A percentile compares a stretch with the other conserved stretches of the same genome.
These are phyloP conservation scores for Trypanosoma congolense DNA, from an alignment of 208 protist genomes.

Conservation along the genomic window DNA sequence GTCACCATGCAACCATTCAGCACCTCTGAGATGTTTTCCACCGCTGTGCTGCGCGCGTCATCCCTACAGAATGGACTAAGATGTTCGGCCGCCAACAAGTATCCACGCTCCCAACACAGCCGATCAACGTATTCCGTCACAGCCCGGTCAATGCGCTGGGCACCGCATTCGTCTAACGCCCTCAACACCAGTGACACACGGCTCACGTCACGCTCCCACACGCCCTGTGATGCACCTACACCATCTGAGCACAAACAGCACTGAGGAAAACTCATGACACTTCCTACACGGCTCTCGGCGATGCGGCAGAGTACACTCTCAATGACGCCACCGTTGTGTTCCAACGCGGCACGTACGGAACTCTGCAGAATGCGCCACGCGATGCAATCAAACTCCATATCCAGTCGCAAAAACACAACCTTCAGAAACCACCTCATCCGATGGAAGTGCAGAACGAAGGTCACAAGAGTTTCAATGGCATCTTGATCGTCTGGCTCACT, in stretches of 20 bases:
- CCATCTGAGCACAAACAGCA: neutral
- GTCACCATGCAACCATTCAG: constrained; percentile 46
- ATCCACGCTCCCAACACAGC: constrained; percentile 10
- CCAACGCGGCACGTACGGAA: constrained; percentile 8
- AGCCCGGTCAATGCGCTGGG: constrained; percentile 3
- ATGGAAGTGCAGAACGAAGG: constrained; percentile 51
- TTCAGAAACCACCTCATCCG: constrained; percentile 45
- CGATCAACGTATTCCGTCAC: constrained; percentile 17
- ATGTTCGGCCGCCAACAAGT: constrained; percentile 7
- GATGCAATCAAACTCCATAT: constrained; percentile 20
- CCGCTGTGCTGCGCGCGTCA: neutral
- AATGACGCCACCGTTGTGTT: constrained; percentile 14
- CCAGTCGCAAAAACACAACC: constrained; percentile 36
- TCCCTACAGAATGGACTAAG: constrained; percentile 5
- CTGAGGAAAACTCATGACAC: neutral
- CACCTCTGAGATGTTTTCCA: constrained; percentile 32
- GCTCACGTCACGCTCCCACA: constrained; percentile 3
- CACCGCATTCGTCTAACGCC: constrained; percentile 28
- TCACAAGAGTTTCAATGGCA: constrained; percentile 23
- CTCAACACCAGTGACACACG: constrained; percentile 17
- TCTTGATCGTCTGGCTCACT: constrained; percentile 2
- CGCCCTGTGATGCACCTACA: neutral
- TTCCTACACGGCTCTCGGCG: constrained; percentile 5
- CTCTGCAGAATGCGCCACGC: constrained; percentile 20
- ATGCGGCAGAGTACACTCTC: constrained; percentile 7